These are phyloP conservation scores for Lophiostoma macrostomum DNA, from an alignment of 495 filamentous ascomycete genomes.

Conservation along the genomic window DNA sequence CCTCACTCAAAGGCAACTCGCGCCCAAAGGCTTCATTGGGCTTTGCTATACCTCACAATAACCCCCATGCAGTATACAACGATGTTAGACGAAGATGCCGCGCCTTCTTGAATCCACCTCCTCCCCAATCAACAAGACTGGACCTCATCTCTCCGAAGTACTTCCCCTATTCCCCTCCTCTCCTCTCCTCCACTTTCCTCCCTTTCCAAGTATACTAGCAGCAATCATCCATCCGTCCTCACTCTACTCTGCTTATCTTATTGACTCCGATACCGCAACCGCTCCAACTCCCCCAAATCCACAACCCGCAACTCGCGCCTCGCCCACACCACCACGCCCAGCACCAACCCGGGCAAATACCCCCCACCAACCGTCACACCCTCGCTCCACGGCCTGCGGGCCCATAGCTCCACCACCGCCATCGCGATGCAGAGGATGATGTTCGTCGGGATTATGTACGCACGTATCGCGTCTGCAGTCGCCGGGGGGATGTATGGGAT, in stretches of 20 bases:
- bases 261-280: constrained; percentile 26
- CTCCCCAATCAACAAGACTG: background rate
- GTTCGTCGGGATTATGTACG: constrained; percentile 15
- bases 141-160: background rate
- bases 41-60: too few relatives aligned
- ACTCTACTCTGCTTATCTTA: background rate
- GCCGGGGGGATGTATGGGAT: constrained; percentile 18
- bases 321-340: constrained; percentile 21
- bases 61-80: too few relatives aligned
- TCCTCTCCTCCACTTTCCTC: background rate
- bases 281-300: constrained; percentile 31
- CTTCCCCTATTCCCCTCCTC: background rate
- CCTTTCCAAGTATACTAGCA: background rate
- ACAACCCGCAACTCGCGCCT: constrained; percentile 26
- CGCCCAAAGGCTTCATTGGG: too few relatives aligned
- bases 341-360: constrained; percentile 27
- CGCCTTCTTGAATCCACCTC: constrained; percentile 1
- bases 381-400: constrained; percentile 13
- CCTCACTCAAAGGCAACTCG: too few relatives aligned
- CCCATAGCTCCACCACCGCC: constrained; percentile 9
- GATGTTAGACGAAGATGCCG: too few relatives aligned
- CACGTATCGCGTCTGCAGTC: background rate
- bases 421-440: background rate
- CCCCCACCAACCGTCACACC: constrained; percentile 30
- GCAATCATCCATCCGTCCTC: background rate